Evolutionary conservation across 805 yeast species (phyloP), one percentile per base, ranked within the genome.

Genomic region (Kazachstania taianensis): DNA sequence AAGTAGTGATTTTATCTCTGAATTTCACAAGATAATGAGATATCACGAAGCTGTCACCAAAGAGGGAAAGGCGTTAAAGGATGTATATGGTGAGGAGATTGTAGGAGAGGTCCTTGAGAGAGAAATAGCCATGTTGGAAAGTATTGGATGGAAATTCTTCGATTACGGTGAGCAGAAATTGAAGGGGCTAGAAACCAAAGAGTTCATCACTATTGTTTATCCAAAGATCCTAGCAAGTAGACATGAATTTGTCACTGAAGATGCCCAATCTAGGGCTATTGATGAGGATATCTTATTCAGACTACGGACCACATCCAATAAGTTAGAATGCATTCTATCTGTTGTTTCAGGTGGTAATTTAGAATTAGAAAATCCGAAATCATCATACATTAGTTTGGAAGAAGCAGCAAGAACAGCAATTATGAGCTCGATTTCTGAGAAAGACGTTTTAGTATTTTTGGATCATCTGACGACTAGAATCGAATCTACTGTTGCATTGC

Each of bases 181-280:
- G 52, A 92, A 92, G 57, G 98, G 98, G 14, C 69, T 92, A 13
- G 98, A 92, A 69, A 78, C 86, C 24, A 94, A 94, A 2, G 98
- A 92, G 57, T 70, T 70, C 26, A 78, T 92, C 12, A 82, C 94
- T 17, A 66, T 85, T 32, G 73, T 77, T 0, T 87, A 79, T 62
- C 94, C 97, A 2, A 65, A 66, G 37, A 64, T 67, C 19, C 62
- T 87, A 38, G 68, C 67, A 3, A 63, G 78, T 3, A 69, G 97
- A 45, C 70, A 70, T 57, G 73, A 71, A 36, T 62, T 52, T 50
- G 61, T 57, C 28, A 44, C 55, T 14, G 54, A 53, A 9, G 56
- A 63, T 19, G 52, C 58, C 26, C 58, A 54, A 14, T 41, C 46
- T 14, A 49, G 46, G 26, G 36, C 49, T 13, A 39, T 65, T 20